Evolutionary conservation across 176 grass and related monocot species (phyloP), one percentile per base, ranked within the genome.

Genomic region (Raddia guianensis): DNA sequence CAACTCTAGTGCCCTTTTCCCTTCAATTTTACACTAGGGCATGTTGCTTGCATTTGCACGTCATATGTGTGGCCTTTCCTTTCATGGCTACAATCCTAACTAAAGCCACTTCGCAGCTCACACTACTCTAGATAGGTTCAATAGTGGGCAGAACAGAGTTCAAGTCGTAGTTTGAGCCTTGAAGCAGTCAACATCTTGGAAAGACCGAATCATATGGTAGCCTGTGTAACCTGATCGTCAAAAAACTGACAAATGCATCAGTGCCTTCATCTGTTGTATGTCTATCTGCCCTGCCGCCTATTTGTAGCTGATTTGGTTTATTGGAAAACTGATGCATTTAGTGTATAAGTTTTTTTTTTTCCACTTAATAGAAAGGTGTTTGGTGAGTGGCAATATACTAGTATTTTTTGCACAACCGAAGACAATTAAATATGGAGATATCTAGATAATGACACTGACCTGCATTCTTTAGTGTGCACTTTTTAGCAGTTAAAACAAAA

Each of bases 321-420:
- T 56, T 78, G 16, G 21, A 80, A 68, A 49, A 34, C 5, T 67
- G 34, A 51, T 51, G 16, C 49, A 49, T 15, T 27, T 27, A 27
- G 27, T 27, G 27, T 27, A 27, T 60, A 58, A 59, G 3, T 63
- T 48, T 32, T 49, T 42, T 49, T 42, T 65, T 49, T 12, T 13
- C 0, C 0, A 18, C 49, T 49, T 43, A 13, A 47, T 66, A 10
- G 49, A 56, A 37, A 57, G 42, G 14, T 21, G 3, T 13, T 52
- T 83, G 13, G 77, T 66, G 48, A 19, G 27, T 75, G 56, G 13
- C 37, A 19, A 5, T 83, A 5, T 71, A 20, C 12, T 63, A 52
- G 20, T 42, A 1, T 43, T 69, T 15, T 46, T 64, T 66, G 40
- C 32, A 34, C 44, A 83, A 66, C 51, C 18, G 5, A 74, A 3